Base-by-base conservation (phyloP, 1,139 yeast species). In the Candida sp. region DNA sequence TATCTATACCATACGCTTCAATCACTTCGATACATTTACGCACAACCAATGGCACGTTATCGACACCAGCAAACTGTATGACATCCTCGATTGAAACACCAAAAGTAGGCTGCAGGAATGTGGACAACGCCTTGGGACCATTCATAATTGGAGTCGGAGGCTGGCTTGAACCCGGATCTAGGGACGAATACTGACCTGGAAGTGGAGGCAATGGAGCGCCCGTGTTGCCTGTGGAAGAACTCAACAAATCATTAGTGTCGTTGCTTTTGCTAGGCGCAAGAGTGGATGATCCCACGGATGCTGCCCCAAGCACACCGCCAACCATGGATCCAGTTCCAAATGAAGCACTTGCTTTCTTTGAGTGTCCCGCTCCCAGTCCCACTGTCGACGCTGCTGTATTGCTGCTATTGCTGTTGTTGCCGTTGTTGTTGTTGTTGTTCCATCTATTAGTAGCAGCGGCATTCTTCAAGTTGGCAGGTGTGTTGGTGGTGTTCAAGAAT, bases 11-110 rank as follows among this genome's bases (percentile, higher is more conserved):
- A 66, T 88, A 85, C 38, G 79, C 78, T 66, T 94, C 98, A 43
- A 94, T 84, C 7, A 93, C 88, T 57, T 88, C 88, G 49, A 93
- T 88, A 74, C 98, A 93, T 63, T 88, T 90, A 58, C 88, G 86
- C 7, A 93, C 98, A 46, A 93, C 81, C n/a, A 90, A 80, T 1
- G 99, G 98, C 3, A 93, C 97, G 67, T 90, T 87, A 58, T 90
- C 96, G 49, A 91, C 72, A 3, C 82, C 97, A 54, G 96, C 97
- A 60, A 81, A 85, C 55, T 86, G 88, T 27, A 92, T 84, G 46
- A 90, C 72, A 7, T 81, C 84, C 56, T 89, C 96, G 23, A 94
- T 77, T 0, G 96, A 86, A 0, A 86, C 84, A 0, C 97, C 98
- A 72, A 89, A 93, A 0, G 93, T 87, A 12, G 85, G 85, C 55